Base-by-base conservation (phyloP, 345 rosid species). In the Geranium rotundifolium region DNA sequence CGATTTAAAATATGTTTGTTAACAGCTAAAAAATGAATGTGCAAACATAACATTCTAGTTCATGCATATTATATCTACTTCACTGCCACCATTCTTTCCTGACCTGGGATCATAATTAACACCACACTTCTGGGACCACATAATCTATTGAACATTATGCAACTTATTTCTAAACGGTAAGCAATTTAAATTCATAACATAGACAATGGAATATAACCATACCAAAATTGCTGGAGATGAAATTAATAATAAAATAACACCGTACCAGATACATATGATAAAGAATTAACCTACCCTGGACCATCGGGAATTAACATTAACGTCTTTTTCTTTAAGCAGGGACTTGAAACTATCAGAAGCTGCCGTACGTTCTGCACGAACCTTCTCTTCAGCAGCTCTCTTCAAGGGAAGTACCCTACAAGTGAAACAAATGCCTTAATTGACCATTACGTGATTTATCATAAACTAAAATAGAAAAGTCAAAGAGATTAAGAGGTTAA, bases 291-390 rank as follows among this genome's bases (percentile, higher is more conserved):
- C 19, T 75, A 93, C 99, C 96, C 84, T 86, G 58, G 92, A 86
- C 99, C 99, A 93, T 56, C 87, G 92, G 68, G 88, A 85, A 75
- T 73, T 72, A 52, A 77, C 63, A 63, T 79, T 81, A 63, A 93
- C 65, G 74, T 86, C 90, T 73, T 64, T 82, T 31, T 93, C 97
- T 19, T 30, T 81, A 67, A 93, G 88, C 95, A 93, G 76, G 69
- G 84, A 79, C 76, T 88, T 93, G 75, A 90, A 90, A 77, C 86
- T 73, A 50, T 88, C 78, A 62, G 89, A 75, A 17, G 81, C 80
- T 9, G 87, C 87, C 30, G 84, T 80, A 56, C 89, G 95, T 59
- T 77, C 66, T 70, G 86, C 96, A 71, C 71, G 88, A 63, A 84
- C 90, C 75, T 84, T 93, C 67, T 85, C 88, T 65, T 84, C 85